Evolutionary conservation across 495 filamentous ascomycete genomes (phyloP).

Genomic region (Trichoderma gamsii): DNA sequence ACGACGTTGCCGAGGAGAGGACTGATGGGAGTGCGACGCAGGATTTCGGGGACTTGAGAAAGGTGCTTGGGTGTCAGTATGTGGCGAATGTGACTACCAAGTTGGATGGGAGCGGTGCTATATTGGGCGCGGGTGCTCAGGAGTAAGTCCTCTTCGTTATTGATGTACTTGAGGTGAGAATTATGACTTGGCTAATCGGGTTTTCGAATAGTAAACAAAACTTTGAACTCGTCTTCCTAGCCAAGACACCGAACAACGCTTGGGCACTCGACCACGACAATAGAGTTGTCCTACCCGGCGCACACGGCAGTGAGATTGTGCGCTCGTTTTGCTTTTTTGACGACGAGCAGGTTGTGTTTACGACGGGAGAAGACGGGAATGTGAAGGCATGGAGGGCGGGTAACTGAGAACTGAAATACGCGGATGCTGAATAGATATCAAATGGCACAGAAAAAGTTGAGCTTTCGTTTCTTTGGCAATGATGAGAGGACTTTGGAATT

Average conservation of each 20-base stretch:
- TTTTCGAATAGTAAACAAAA: constrained; percentile 46
- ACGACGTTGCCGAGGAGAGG: constrained; percentile 54
- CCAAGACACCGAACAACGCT: constrained; percentile 35
- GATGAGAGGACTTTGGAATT: background rate
- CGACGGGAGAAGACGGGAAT: constrained; percentile 71
- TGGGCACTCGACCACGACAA: constrained; percentile 60
- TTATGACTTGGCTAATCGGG: too few relatives aligned
- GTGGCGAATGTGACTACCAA: constrained; percentile 62
- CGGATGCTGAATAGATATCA: background rate
- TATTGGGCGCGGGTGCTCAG: constrained; percentile 55
- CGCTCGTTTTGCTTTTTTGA: constrained; percentile 71
- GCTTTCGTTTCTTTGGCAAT: background rate
- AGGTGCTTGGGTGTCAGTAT: constrained; percentile 71
- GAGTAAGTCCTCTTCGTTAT: too few relatives aligned
- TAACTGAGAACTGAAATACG: background rate
- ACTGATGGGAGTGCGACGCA: constrained; percentile 51
- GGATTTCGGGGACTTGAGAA: constrained; percentile 71
- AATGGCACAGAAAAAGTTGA: background rate
- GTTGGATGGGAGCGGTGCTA: constrained; percentile 48
- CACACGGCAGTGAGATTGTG: constrained; percentile 79
- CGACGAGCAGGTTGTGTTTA: constrained; percentile 64
- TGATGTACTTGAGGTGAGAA: too few relatives aligned
- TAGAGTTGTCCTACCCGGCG: constrained; percentile 61
- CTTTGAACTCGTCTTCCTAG: constrained; percentile 62
- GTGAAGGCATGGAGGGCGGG: constrained; percentile 57